phyloP scores from a whole-genome alignment of 495 filamentous ascomycete species.

The Clavariopsis aquatica region DNA sequence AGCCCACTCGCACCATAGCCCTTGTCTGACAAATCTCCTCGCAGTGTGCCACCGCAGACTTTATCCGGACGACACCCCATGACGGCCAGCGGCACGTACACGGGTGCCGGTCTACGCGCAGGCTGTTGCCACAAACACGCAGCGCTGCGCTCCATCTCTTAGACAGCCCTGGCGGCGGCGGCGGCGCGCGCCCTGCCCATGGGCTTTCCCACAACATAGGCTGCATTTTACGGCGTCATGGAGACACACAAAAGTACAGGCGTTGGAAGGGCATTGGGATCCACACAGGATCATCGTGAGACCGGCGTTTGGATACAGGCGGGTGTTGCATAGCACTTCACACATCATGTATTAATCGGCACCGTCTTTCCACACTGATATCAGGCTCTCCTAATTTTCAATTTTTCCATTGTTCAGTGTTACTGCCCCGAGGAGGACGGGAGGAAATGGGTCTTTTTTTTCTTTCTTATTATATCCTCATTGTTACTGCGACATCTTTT shows the following conservation, averaged over 20 bases:
- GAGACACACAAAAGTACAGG: slow-evolving; percentile 36
- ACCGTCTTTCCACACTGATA: slow-evolving; percentile 13
- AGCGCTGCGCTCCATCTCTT: slow-evolving; percentile 22
- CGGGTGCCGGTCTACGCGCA: slow-evolving; percentile 35
- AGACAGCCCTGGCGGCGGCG: slow-evolving; percentile 7
- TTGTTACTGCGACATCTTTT: slow-evolving; percentile 19
- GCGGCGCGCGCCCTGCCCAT: slow-evolving; percentile 7
- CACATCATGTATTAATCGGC: slow-evolving; percentile 28
- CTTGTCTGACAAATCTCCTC: slow-evolving; percentile 34
- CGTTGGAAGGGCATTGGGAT: slow-evolving; percentile 37
- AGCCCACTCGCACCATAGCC: not conserved
- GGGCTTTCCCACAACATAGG: slow-evolving; percentile 17
- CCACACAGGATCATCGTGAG: slow-evolving; percentile 30
- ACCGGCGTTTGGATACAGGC: slow-evolving; percentile 38
- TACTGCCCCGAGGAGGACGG: slow-evolving; percentile 15
- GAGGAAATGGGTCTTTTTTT: slow-evolving; percentile 2
- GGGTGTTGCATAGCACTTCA: slow-evolving; percentile 34
- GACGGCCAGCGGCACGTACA: slow-evolving; percentile 39
- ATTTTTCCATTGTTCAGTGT: not conserved
- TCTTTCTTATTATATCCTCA: slow-evolving; percentile 8
- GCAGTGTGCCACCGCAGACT: slow-evolving; percentile 40
- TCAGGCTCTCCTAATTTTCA: not conserved
- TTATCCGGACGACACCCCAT: slow-evolving; percentile 40
- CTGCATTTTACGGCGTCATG: slow-evolving; percentile 41
- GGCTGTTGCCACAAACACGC: slow-evolving; percentile 13